These are phyloP conservation scores for Zasmidium angulare DNA, from an alignment of 2,329 filamentous ascomycete genomes.

Conservation along the genomic window DNA sequence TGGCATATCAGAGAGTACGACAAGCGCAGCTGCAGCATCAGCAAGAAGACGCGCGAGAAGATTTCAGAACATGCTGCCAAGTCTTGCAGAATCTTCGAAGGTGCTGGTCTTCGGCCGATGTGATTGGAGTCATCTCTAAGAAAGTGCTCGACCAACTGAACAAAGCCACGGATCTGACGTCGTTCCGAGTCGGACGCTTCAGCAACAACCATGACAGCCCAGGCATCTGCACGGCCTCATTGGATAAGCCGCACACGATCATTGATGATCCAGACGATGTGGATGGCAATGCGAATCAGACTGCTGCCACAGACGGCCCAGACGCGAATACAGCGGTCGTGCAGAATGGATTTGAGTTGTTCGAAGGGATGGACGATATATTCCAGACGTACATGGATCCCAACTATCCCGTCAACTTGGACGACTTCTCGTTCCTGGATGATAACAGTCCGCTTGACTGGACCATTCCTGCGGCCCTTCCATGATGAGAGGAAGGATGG, in stretches of 20 bases:
- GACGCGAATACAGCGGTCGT: constrained; percentile 5
- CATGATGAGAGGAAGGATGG: constrained; percentile 4
- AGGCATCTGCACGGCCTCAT: constrained; percentile 21
- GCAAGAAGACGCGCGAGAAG: constrained; percentile 47
- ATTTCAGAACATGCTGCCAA: constrained; percentile 45
- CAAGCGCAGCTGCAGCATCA: constrained; percentile 51
- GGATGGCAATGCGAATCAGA: constrained; percentile 4
- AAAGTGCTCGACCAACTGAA: constrained; percentile 35
- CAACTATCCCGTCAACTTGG: constrained; percentile 35
- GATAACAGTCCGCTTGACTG: constrained; percentile 28
- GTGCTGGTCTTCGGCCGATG: constrained; percentile 48
- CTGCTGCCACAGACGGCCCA: background rate
- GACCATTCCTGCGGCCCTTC: constrained; percentile 8
- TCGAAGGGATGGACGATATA: constrained; percentile 37
- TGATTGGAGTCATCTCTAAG: constrained; percentile 40
- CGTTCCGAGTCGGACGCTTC: constrained; percentile 26
- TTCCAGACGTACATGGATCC: constrained; percentile 36
- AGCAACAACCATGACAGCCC: constrained; percentile 16
- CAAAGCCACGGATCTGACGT: constrained; percentile 26
- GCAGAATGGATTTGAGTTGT: constrained; percentile 24
- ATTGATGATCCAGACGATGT: constrained; percentile 14
- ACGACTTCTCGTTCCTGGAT: constrained; percentile 35
- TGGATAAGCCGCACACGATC: constrained; percentile 21
- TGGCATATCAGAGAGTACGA: constrained; percentile 58
- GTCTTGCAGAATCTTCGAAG: constrained; percentile 46